A percentile compares a stretch with the other conserved stretches of the same genome.
phyloP scores from a whole-genome alignment of 2,329 filamentous ascomycete genomes.

The Pseudogymnoascus destructans region DNA sequence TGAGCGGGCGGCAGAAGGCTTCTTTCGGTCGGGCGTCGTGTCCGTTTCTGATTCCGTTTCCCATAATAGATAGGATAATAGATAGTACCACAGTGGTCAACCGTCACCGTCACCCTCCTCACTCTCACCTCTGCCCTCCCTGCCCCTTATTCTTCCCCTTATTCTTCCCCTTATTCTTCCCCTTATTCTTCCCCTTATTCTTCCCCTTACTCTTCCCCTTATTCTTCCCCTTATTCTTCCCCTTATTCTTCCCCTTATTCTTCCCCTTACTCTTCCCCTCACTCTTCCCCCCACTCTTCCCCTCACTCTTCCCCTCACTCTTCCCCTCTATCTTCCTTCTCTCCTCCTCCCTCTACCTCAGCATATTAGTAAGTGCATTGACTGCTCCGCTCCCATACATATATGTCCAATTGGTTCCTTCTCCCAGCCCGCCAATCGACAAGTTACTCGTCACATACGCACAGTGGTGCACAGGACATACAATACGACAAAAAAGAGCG shows the following conservation, averaged over 20 bases:
- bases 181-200: neutral
- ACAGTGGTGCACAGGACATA: neutral
- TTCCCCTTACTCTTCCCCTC: no score
- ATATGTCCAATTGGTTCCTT: neutral
- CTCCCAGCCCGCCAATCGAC: neutral
- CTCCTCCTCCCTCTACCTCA: neutral
- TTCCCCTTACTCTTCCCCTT: neutral
- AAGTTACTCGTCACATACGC: neutral
- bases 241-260: no score
- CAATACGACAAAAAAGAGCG: neutral
- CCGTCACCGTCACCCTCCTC: neutral
- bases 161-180: no score
- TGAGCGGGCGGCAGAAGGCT: neutral
- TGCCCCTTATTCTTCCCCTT: neutral
- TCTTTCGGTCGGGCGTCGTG: neutral
- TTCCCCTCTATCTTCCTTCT: no score
- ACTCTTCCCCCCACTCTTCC: neutral
- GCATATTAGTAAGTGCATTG: neutral
- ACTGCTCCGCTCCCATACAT: neutral
- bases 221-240: no score
- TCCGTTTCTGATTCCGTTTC: neutral
- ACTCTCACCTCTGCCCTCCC: no score
- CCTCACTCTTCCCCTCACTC: neutral
- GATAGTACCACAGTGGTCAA: neutral
- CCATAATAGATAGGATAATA: neutral